Base-by-base conservation (phyloP, 129 eudicot species). In the Saposhnikovia divaricata region DNA sequence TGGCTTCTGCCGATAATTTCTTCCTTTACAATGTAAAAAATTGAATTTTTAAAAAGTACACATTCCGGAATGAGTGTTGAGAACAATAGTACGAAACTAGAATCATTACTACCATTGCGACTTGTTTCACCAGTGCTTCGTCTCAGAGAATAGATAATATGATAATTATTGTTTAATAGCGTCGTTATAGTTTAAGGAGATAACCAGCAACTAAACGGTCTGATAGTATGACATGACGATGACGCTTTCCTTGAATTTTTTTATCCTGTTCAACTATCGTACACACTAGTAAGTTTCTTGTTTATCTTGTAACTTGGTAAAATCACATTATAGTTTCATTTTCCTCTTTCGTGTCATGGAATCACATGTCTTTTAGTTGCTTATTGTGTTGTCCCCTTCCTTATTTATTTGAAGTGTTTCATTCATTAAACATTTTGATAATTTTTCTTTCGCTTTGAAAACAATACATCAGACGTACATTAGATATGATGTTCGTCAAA, bases 401-500 rank as follows among this genome's bases (percentile, higher is more conserved):
- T 31, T 68, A 15, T 5, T 31, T 68, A 66, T 12, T 11, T 5
- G 0, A 68, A 68, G 9, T 61, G 69, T 61, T 9, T 61, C 16
- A 61, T 61, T 61, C 25, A 10, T 61, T 6, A 61, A 12, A 61
- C 69, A 31, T 34, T 65, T 5, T 21, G 21, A 44, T 44, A 44
- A 42, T 10, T 21, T 44, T 42, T 5, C 31, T 23, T 12, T 43
- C 8, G 27, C 51, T n/a, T 73, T 44, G 77, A 4, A 43, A 73
- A 73, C 18, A 46, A 46, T 46, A 15, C 31, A 40, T 38, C 85
- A 93, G 97, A 77, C 83, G 43, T 82, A 89, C 70, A 78, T 87
- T 74, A 89, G 81, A 83, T 93, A 84, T 78, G 80, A 76, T 39
- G 81, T 82, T 50, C 98, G 97, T 45, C 89, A 86, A 85, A 89